Evolutionary conservation across 2,329 filamentous ascomycete species (phyloP).

Genomic region (Paecilomyces dactylethromorphus): DNA sequence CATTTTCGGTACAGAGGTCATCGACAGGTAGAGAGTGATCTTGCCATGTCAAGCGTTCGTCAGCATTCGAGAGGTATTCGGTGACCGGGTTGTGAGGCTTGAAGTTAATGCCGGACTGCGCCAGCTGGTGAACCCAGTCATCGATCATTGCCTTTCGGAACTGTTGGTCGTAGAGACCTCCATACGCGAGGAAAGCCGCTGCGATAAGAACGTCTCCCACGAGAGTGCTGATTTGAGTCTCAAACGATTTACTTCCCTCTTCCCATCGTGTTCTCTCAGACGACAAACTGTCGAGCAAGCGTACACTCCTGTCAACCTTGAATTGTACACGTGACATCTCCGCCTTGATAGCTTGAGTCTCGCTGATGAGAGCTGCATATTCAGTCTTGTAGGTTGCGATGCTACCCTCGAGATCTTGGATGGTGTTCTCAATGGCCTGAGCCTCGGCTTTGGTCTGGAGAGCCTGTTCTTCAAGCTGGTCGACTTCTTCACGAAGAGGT

Average conservation of each 20-base stretch:
- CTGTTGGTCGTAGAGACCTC: constrained; percentile 93
- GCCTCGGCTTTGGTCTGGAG: constrained; percentile 90
- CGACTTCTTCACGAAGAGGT: constrained; percentile 83
- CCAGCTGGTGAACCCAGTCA: constrained; percentile 91
- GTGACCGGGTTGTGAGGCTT: constrained; percentile 92
- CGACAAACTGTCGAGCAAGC: constrained; percentile 87
- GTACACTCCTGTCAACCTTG: constrained; percentile 95
- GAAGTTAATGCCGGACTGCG: constrained; percentile 85
- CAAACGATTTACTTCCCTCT: constrained; percentile 93
- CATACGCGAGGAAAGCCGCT: constrained; percentile 95
- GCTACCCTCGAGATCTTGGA: constrained; percentile 75
- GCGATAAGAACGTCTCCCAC: constrained; percentile 93
- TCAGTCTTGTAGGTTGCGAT: constrained; percentile 94
- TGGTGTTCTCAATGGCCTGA: constrained; percentile 82
- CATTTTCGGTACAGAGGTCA: constrained; percentile 96
- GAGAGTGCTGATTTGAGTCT: constrained; percentile 93
- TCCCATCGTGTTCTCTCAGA: constrained; percentile 94
- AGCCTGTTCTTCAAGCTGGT: constrained; percentile 77
- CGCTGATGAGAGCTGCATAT: constrained; percentile 91
- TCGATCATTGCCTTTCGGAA: constrained; percentile 98
- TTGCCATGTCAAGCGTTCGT: constrained; percentile 93
- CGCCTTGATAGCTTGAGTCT: constrained; percentile 92
- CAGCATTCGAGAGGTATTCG: constrained; percentile 92
- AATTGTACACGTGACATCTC: constrained; percentile 96
- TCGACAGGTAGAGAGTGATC: constrained; percentile 89